Base-by-base conservation (phyloP, 805 yeast genomes). In the Saccharomycopsis babjevae region DNA sequence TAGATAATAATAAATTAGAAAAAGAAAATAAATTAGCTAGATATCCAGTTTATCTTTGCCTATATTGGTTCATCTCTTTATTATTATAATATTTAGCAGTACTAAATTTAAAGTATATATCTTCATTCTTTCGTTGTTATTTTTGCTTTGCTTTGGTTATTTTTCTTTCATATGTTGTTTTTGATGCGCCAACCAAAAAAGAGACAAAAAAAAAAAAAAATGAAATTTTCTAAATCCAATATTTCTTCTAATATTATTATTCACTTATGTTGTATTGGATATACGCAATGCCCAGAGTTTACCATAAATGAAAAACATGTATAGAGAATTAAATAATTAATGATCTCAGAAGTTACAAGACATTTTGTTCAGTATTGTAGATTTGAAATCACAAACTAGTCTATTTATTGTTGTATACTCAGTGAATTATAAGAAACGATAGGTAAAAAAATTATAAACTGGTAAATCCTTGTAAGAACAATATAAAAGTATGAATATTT, bases 121-220 rank as follows among this genome's bases (percentile, higher is more conserved):
- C n/a, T n/a, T 8, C 15, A 2, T 18, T 42, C 25, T 22, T 6
- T 42, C 13, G 50, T 42, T 42, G 20, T 42, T 18, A 42, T 16
- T 42, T 42, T 42, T 42, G 50, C 50, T 42, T 39, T 42, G 28
- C 50, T 42, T 42, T 42, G 22, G 28, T n/a, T 42, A 42, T n/a
- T 42, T 42, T 42, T 42, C 25, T 42, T 42, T 18, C 13, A 18
- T 42, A 22, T 40, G 22, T 40, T 40, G 22, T n/a, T 16, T 36
- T 36, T 36, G 46, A 56, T 36, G 40, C 38, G 40, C 42, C 34
- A 56, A 38, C 38, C 38, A 38, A 56, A 56, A 56, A 56, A 56
- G 36, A 56, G 46, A 32, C n/a, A 56, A 56, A 56, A 38, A 55
- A 55, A 39, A 39, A 56, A 13, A 25, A 38, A 38, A 32, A 54